Percentiles rank a stretch among this genome's conserved stretches.
Conservation (phyloP, 1,284 basidiomycete genomes). For the Rhodofomes roseus region DNA sequence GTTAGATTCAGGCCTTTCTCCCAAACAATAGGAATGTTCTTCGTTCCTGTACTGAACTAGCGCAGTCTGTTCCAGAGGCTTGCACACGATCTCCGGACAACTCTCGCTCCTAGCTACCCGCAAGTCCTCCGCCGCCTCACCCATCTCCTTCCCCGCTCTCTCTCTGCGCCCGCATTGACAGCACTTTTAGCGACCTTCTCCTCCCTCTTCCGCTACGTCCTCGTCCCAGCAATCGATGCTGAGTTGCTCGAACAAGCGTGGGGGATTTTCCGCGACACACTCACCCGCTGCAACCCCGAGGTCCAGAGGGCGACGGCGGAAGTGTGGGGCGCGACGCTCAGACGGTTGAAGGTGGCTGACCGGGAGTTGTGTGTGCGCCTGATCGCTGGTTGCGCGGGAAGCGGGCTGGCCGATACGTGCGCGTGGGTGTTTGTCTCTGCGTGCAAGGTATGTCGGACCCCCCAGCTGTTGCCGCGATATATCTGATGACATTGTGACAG, state of each 20-base stretch:
- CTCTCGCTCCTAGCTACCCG: slow-evolving; percentile 57
- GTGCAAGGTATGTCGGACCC: slow-evolving; percentile 67
- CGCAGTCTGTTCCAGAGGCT: slow-evolving; percentile 71
- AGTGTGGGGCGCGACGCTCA: slow-evolving; percentile 70
- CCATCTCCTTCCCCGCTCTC: slow-evolving; percentile 52
- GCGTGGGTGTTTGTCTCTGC: slow-evolving; percentile 70
- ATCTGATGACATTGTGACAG: slow-evolving; percentile 32
- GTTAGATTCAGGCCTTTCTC: too few relatives aligned
- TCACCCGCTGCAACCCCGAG: slow-evolving; percentile 60
- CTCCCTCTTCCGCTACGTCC: slow-evolving; percentile 64
- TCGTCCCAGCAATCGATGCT: slow-evolving; percentile 51
- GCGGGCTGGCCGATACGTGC: slow-evolving; percentile 51
- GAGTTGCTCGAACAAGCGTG: slow-evolving; percentile 57
- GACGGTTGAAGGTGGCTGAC: slow-evolving; percentile 54
- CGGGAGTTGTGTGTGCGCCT: slow-evolving; percentile 49
- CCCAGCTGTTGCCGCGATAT: too few relatives aligned
- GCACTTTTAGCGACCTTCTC: slow-evolving; percentile 63
- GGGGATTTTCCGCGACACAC: slow-evolving; percentile 41
- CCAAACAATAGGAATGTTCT: too few relatives aligned
- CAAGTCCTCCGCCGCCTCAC: slow-evolving; percentile 52
- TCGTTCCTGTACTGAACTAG: slow-evolving; percentile 6
- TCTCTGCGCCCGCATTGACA: slow-evolving; percentile 58
- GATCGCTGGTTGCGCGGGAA: slow-evolving; percentile 34
- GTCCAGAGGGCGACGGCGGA: slow-evolving; percentile 72
- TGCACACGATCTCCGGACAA: slow-evolving; percentile 70